Evolutionary conservation across 176 grass and related monocot species (phyloP).

Genomic region (Chloris gayana): DNA sequence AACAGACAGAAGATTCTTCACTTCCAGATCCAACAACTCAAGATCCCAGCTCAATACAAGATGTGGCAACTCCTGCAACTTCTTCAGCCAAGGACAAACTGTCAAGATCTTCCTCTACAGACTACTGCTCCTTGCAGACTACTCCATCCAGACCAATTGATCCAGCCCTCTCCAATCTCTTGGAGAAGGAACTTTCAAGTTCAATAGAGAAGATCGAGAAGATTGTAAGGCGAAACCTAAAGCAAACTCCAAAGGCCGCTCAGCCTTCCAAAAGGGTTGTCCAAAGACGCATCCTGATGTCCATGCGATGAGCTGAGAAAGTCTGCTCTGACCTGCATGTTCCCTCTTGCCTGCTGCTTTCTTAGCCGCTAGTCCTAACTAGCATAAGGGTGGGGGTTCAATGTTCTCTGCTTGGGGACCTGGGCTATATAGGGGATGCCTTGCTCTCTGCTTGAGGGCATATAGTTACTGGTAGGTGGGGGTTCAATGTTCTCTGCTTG

Average conservation of each 20-base stretch:
- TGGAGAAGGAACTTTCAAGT: slow-evolving; percentile 60
- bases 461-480: not conserved
- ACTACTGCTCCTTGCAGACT: slow-evolving; percentile 36
- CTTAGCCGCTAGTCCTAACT: slow-evolving; percentile 27
- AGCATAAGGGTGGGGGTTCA: not conserved
- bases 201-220: slow-evolving; percentile 79
- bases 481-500: slow-evolving; percentile 53
- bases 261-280: slow-evolving; percentile 51
- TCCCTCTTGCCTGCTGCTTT: slow-evolving; percentile 23
- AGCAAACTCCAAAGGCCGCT: slow-evolving; percentile 42
- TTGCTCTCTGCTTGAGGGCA: slow-evolving; percentile 50
- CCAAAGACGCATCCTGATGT: slow-evolving; percentile 62
- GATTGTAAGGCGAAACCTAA: slow-evolving; percentile 54
- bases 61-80: slow-evolving; percentile 27
- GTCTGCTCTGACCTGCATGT: slow-evolving; percentile 2
- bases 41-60: slow-evolving; percentile 34
- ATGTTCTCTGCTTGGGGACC: slow-evolving; percentile 58
- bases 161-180: not conserved
- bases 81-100: slow-evolving; percentile 24
- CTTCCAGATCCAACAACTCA: slow-evolving; percentile 8
- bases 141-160: slow-evolving; percentile 37
- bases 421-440: not conserved
- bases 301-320: slow-evolving; percentile 62
- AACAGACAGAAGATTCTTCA: slow-evolving; percentile 5
- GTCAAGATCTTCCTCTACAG: slow-evolving; percentile 30